Conservation (phyloP, 2,329 filamentous ascomycete genomes). For the Colletotrichum scovillei region DNA sequence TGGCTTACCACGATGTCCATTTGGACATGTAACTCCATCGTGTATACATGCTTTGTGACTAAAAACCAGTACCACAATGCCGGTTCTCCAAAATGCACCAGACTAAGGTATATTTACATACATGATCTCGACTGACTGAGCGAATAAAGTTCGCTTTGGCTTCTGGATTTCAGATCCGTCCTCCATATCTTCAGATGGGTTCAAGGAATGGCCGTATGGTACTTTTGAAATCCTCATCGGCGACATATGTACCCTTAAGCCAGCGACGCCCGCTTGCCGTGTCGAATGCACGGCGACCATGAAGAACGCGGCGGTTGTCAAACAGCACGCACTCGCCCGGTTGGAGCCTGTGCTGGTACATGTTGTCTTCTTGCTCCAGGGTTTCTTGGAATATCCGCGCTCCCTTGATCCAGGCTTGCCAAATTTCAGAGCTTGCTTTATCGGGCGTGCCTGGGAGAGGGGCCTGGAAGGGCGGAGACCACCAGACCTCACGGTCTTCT, state of each 20-base stretch:
- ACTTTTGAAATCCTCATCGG: conserved; percentile 59
- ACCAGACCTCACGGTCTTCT: conserved; percentile 55
- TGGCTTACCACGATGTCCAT: neutral
- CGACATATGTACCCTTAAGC: conserved; percentile 88
- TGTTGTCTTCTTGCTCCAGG: conserved; percentile 66
- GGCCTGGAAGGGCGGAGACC: conserved; percentile 85
- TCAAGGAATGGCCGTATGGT: conserved; percentile 20
- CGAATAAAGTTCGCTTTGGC: neutral
- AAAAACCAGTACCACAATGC: neutral
- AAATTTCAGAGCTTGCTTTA: neutral
- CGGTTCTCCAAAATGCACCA: neutral
- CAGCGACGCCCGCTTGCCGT: conserved; percentile 75
- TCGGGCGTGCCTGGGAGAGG: conserved; percentile 51
- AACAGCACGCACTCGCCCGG: conserved; percentile 95
- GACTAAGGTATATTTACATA: neutral
- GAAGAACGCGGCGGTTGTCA: conserved; percentile 86
- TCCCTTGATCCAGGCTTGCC: conserved; percentile 58
- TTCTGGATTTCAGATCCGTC: neutral
- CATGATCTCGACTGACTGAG: neutral
- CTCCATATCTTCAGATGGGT: neutral
- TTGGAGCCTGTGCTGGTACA: conserved; percentile 78
- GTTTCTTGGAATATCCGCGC: conserved; percentile 66
- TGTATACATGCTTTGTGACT: neutral
- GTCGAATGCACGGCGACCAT: conserved; percentile 84
- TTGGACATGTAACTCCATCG: neutral